A percentile compares a stretch with the other conserved stretches of the same genome.
Evolutionary conservation across 148 eudicot genomes (phyloP).

Genomic region (Linanthus parryae): DNA sequence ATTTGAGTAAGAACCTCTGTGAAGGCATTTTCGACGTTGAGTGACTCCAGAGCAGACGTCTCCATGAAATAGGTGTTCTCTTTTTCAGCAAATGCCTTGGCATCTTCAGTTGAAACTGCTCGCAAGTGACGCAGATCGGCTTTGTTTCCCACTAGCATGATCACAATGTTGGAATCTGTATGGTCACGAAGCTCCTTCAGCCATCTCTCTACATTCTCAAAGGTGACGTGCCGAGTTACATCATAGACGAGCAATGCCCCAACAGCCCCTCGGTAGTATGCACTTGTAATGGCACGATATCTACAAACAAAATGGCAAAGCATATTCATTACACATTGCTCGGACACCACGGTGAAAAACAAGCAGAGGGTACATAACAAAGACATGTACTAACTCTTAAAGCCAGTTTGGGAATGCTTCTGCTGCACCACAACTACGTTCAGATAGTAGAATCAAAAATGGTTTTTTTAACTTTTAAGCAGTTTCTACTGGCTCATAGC

Average conservation of each 20-base stretch:
- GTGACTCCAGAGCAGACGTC: slow-evolving; percentile 31
- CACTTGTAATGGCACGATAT: slow-evolving; percentile 40
- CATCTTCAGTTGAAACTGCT: slow-evolving; percentile 29
- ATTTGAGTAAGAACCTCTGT: slow-evolving; percentile 34
- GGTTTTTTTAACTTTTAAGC: too few relatives aligned
- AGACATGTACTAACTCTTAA: too few relatives aligned
- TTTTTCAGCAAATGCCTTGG: slow-evolving; percentile 31
- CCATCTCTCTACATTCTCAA: slow-evolving; percentile 40
- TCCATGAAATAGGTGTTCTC: slow-evolving; percentile 29
- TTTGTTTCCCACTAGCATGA: slow-evolving; percentile 37
- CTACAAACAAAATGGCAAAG: slow-evolving; percentile 14
- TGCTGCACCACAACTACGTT: too few relatives aligned
- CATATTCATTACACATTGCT: too few relatives aligned
- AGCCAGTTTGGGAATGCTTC: too few relatives aligned
- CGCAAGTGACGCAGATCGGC: slow-evolving; percentile 32
- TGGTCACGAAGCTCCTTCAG: slow-evolving; percentile 36
- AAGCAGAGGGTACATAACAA: too few relatives aligned
- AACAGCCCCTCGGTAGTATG: slow-evolving; percentile 39
- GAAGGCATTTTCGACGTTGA: slow-evolving; percentile 32
- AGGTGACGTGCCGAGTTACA: slow-evolving; percentile 28
- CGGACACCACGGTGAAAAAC: too few relatives aligned
- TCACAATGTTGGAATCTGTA: slow-evolving; percentile 30
- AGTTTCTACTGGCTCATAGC: too few relatives aligned
- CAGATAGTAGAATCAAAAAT: too few relatives aligned
- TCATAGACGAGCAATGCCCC: slow-evolving; percentile 31